Evolutionary conservation across 768 basidiomycete genomes (phyloP), one percentile per base, ranked within the genome.

Genomic region (Suillus paluster): DNA sequence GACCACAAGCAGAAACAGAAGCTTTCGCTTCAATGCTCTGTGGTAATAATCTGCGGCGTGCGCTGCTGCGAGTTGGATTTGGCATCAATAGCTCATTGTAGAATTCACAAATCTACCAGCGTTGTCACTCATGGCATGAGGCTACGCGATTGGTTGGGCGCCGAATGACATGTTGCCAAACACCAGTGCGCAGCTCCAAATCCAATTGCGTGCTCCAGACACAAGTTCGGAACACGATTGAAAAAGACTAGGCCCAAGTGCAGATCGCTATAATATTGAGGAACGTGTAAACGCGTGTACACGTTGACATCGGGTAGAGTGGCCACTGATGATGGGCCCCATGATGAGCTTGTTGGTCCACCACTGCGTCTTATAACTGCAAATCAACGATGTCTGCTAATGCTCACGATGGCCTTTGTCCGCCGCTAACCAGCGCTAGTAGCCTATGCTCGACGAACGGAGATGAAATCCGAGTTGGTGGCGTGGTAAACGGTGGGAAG

Each of bases 401-500:
- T 52, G 23, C 10, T 19, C 23, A 54, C 34, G 23, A 54, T 25
- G 36, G 23, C 17, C 23, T 15, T 15, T 27, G 23, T 55, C 54
- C 54, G 30, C 21, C 10, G 23, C 53, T 25, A 19, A 6, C 30
- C 6, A 6, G 30, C 30, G n/a, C n/a, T 34, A 5, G 36, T 10
- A 50, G 49, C 19, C 49, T 50, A 36, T 17, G 17, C 25, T 39
- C 38, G 15, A 54, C 36, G 21, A 11, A 54, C 53, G 54, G 54
- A 55, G 17, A 55, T 55, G 54, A 55, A 55, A 19, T 55, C 54
- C 54, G 54, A 25, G 54, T 55, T 50, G 36, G 68, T 73, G 71
- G 70, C 67, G 70, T 73, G 71, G 70, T 61, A 71, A 71, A 63
- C 7, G 36, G 54, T 53, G 49, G 33, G 49, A 50, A 50, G 36